phyloP scores from a whole-genome alignment of 2,329 filamentous ascomycete genomes.

The Trichoderma endophyticum region DNA sequence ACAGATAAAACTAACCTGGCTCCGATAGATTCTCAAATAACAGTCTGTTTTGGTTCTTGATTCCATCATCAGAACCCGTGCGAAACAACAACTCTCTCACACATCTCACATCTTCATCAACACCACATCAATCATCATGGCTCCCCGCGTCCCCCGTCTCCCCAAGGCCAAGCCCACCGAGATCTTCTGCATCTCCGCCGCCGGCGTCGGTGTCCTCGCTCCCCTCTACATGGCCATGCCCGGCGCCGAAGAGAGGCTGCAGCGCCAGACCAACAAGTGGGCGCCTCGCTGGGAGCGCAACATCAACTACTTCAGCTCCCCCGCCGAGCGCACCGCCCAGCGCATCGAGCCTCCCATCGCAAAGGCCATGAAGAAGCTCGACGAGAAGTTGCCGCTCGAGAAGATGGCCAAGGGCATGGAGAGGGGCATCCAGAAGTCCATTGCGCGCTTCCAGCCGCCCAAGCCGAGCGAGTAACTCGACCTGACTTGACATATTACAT shows the following conservation, averaged over 20 bases:
- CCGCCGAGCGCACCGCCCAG: constrained; percentile 46
- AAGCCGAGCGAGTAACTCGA: constrained; percentile 20
- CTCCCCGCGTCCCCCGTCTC: constrained; percentile 43
- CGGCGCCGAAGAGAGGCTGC: constrained; percentile 53
- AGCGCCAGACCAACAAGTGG: constrained; percentile 55
- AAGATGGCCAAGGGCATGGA: constrained; percentile 49
- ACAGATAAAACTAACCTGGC: neutral
- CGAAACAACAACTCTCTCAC: neutral
- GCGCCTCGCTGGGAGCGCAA: constrained; percentile 59
- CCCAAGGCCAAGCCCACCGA: constrained; percentile 49
- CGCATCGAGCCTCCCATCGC: constrained; percentile 48
- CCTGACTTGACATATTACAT: neutral
- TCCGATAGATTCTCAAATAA: neutral
- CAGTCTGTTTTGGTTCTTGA: neutral
- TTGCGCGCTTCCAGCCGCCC: constrained; percentile 37
- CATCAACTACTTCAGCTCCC: constrained; percentile 51
- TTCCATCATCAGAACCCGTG: neutral
- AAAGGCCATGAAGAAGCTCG: constrained; percentile 44
- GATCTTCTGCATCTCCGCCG: constrained; percentile 51
- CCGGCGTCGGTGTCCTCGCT: constrained; percentile 51
- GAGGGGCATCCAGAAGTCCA: constrained; percentile 45
- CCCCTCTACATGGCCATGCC: constrained; percentile 58
- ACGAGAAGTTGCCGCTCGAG: constrained; percentile 48
- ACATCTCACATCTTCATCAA: neutral
- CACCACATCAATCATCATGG: constrained; percentile 41